Base-by-base conservation (phyloP, 768 basidiomycete genomes). In the Russula abietina region DNA sequence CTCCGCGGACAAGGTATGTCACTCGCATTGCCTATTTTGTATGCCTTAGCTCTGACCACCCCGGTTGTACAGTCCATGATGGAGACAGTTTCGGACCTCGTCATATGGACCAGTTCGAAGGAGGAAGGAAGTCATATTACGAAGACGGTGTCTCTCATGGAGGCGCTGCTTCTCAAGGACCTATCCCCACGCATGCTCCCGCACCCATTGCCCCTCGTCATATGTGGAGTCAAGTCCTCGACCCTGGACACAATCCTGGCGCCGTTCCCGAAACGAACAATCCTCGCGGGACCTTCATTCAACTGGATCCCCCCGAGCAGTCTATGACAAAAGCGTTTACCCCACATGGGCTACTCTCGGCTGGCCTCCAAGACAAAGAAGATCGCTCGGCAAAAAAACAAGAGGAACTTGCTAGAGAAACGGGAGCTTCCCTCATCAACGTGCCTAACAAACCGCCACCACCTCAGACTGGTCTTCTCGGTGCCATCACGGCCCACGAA, bases 401-500 rank as follows among this genome's bases (percentile, higher is more conserved):
- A 70, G 96, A 99, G 73, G 92, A 97, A 73, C 75, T 91, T 12
- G 97, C 97, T 11, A 81, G 95, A 39, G 95, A 97, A 75, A 86
- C 81, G 8, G 97, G 97, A 32, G 90, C 85, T 17, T 93, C 93
- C 4, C 81, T 98, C 57, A 87, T 98, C 77, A 95, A 96, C 72
- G 92, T 99, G n/a, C 93, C 92, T 4, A 85, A 87, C 70, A 96
- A 96, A 71, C 93, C 95, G 0, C 93, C 92, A 0, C 91, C 93
- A 2, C 95, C 97, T 9, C 93, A 96, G 75, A 92, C 90, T 48
- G 97, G 97, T 43, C 81, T 98, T 48, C 85, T 99, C 54, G 97
- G 97, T 19, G 96, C 96, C 2, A 93, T 98, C 69, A 93, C 93
- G 48, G 91, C 89, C 10, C 93, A 97, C 72, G 93, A 99, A 74